Base-by-base conservation (phyloP, 2,329 filamentous ascomycete genomes). In the Pseudogymnoascus destructans region DNA sequence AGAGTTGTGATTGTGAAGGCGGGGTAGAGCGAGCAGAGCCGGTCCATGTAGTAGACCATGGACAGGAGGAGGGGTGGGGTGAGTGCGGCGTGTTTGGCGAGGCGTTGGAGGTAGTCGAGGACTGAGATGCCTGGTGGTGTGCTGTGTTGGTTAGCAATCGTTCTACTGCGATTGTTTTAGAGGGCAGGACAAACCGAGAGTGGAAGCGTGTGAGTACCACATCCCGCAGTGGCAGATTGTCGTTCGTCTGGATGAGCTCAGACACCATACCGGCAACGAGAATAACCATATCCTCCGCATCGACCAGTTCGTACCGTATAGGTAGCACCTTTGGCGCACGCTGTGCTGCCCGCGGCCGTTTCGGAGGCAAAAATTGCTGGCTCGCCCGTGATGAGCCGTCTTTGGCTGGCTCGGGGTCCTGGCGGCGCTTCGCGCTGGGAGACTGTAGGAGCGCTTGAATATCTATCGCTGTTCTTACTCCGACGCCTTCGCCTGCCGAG, bases 31-130 rank as follows among this genome's bases (percentile, higher is more conserved):
- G 88, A 85, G 72, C 92, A 98, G 19, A 98, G 79, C 30, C 90
- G 85, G 73, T 98, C 93, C 67, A 98, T 97, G 68, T 97, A 98
- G 70, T 95, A 98, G 59, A 98, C 93, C 89, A 98, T 97, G 65
- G 91, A 93, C 33, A 98, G 81, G n/a, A 98, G 78, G 56, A 98
- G 86, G 0, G 93, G 92, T 10, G 93, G 91, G 5, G 89, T 90
- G 2, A 98, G 78, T 0, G 92, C 96, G 23, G 93, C 93, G 70
- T 98, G 93, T 60, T 90, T 89, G 21, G 95, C 93, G 59, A 98
- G 78, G 62, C 93, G 85, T 67, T 93, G 87, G 33, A 98, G 79
- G 70, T 98, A 98, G 70, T 98, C 93, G 61, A 86, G 79, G 30
- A 98, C 92, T 23, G 90, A 95, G 60, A 98, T 98, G 57, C 88